Percentiles rank a stretch among this genome's conserved stretches.
Conservation (phyloP, 352 stramenopile species). For the Phytophthora quininea region DNA sequence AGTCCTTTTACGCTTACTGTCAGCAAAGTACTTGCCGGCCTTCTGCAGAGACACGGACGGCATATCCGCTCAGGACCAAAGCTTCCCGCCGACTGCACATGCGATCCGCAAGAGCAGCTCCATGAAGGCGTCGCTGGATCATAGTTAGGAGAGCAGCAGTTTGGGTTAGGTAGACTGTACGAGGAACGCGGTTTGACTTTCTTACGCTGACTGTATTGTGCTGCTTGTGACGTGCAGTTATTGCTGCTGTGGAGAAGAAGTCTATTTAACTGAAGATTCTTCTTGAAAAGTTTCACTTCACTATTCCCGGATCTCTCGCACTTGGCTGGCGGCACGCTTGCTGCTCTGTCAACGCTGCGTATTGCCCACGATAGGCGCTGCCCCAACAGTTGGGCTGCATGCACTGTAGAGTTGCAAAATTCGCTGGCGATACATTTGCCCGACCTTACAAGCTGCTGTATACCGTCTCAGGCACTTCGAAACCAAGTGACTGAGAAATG, state of each 20-base stretch:
- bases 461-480: too few relatives aligned
- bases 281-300: too few relatives aligned
- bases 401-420: too few relatives aligned
- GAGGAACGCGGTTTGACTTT: constrained; percentile 27
- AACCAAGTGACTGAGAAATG: too few relatives aligned
- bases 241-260: neutral
- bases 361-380: too few relatives aligned
- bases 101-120: constrained; percentile 38
- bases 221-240: neutral
- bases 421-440: too few relatives aligned
- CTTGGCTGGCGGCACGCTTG: too few relatives aligned
- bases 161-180: constrained; percentile 13
- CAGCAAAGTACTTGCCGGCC: constrained; percentile 64
- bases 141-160: constrained; percentile 22
- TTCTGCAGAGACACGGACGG: constrained; percentile 61
- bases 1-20: constrained; percentile 55
- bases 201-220: neutral
- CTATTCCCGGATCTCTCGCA: too few relatives aligned
- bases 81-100: constrained; percentile 36
- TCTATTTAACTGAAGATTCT: too few relatives aligned
- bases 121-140: constrained; percentile 32
- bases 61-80: constrained; percentile 31
- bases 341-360: too few relatives aligned
- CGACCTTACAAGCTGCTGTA: too few relatives aligned
- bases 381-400: too few relatives aligned